Base-by-base conservation (phyloP, 2,329 filamentous ascomycete species). In the Alternaria brassicae region DNA sequence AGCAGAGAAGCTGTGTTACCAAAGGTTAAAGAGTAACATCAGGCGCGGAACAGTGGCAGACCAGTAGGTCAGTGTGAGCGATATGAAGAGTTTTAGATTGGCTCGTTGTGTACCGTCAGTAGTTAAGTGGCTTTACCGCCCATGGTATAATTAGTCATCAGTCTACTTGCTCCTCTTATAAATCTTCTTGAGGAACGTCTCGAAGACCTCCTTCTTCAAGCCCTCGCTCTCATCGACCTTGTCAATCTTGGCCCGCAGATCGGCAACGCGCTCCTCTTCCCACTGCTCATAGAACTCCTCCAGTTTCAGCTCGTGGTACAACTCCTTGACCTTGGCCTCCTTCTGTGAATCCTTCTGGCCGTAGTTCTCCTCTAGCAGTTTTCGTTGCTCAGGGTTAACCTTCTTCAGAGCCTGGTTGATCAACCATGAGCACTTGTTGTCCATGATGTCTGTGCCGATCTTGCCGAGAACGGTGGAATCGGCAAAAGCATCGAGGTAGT, bases 401-500 rank as follows among this genome's bases (percentile, higher is more conserved):
- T 90, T 86, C 78, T 88, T 85, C 60, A 99, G 85, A 45, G 95
- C 95, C 81, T 97, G 90, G 86, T 99, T 99, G 80, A 99, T 87
- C 60, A 99, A 84, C 95, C 95, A 99, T 40, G 92, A 96, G 86
- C 95, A 99, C 86, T 99, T 99, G 87, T 99, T 99, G 83, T 99
- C 95, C 85, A 93, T 89, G 80, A 99, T 99, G 76, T 99, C 95
- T 61, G 95, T 99, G 68, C 95, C 95, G 67, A 98, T 97, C 88
- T 99, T 99, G 80, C 95, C 95, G 77, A 99, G 95, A 74, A 93
- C 87, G 73, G 92, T 88, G 37, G 95, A 93, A 71, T 94, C 89
- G 71, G 94, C 95, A 76, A 95, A 99, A 82, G 96, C 96, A 85
- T 99, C 95, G 53, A 99, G 91, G 83, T 95, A 99, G 84, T 99